Base-by-base conservation (phyloP, 2,329 filamentous ascomycete species). In the Pseudonectria foliicola region DNA sequence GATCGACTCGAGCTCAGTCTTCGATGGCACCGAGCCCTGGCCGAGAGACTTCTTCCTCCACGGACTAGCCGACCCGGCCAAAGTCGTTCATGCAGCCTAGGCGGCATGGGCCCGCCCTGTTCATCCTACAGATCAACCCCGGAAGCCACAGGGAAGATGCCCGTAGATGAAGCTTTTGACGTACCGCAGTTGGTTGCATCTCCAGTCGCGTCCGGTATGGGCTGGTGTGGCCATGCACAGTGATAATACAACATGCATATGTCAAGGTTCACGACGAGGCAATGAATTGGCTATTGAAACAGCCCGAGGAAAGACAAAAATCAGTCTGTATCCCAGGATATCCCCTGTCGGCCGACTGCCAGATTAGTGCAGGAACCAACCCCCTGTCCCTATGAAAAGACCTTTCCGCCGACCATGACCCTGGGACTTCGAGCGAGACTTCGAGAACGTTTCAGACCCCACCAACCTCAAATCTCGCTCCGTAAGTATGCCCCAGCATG, bases 381-480 rank as follows among this genome's bases (percentile, higher is more conserved):
- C 38, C 49, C 49, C 39, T 51, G 49, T 37, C 18, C 37, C 25
- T 33, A 33, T 31, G 37, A 38, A 48, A 38, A 47, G 40, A 35
- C 30, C 40, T 48, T 53, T 53, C 49, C 48, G 44, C 49, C 44
- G 50, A 53, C 49, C 50, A 53, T 53, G 48, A 44, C 50, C 50
- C 48, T 53, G 50, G 50, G 48, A 48, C 48, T 53, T 53, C 50
- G 49, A 44, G 50, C 53, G 50, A 49, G 48, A 48, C 48, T 53
- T 53, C 50, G 49, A 44, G 50, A 53, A 53, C 49, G 50, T 52
- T 53, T 53, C 48, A 50, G 39, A 42, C 42, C 37, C 42, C 42
- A 42, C 42, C 33, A 31, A 21, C 35, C 36, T 38, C 42, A 44
- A n/a, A 44, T 42, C 42, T 44, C 34, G 27, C 25, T 33, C 23